These are phyloP conservation scores for Candida broadrunensis DNA, from an alignment of 805 yeast genomes.

Conservation along the genomic window DNA sequence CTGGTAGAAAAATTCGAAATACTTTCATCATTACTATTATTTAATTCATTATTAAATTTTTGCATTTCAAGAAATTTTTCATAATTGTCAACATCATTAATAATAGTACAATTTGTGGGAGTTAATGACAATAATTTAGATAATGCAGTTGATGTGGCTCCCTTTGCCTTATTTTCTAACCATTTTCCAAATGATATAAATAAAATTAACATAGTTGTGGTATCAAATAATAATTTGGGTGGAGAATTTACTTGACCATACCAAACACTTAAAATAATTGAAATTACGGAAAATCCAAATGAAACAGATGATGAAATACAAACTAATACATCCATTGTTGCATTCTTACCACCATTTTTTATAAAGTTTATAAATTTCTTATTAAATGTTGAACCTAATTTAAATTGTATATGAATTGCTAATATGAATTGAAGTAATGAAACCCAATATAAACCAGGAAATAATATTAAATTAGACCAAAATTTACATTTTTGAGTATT, in stretches of 20 bases:
- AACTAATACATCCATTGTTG: slow-evolving; percentile 92
- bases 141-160: slow-evolving; percentile 87
- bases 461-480: slow-evolving; percentile 31
- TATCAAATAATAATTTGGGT: slow-evolving; percentile 79
- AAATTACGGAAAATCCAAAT: slow-evolving; percentile 65
- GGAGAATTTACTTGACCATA: slow-evolving; percentile 37
- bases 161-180: slow-evolving; percentile 88
- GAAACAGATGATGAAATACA: slow-evolving; percentile 80
- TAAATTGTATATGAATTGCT: slow-evolving; percentile 59
- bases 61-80: slow-evolving; percentile 13
- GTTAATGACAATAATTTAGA: slow-evolving; percentile 76
- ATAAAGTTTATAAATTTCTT: slow-evolving; percentile 63
- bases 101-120: slow-evolving; percentile 71
- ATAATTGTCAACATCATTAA: slow-evolving; percentile 38
- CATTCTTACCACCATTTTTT: slow-evolving; percentile 51
- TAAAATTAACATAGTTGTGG: slow-evolving; percentile 77
- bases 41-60: neutral
- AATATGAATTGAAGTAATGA: slow-evolving; percentile 58
- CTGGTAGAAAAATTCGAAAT: slow-evolving; percentile 35
- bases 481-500: slow-evolving; percentile 42
- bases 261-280: slow-evolving; percentile 52
- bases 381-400: slow-evolving; percentile 67
- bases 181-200: slow-evolving; percentile 90
- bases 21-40: slow-evolving; percentile 1
- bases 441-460: slow-evolving; percentile 65